Evolutionary conservation across 2,329 filamentous ascomycete genomes (phyloP).

Genomic region (Phialemoniopsis sp.): DNA sequence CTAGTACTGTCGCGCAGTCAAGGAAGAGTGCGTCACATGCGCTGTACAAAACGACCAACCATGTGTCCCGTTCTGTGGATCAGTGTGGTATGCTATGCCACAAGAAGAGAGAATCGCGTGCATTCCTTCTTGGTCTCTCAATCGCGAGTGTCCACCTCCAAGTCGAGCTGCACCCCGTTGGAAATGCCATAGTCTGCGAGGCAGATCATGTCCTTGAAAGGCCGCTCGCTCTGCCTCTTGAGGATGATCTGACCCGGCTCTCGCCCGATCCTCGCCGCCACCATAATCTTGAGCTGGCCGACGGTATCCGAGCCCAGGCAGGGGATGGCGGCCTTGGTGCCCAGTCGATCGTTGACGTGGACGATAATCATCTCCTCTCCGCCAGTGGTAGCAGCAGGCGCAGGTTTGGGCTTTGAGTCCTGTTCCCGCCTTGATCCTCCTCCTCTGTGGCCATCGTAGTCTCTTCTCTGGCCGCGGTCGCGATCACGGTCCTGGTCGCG

Average conservation of each 20-base stretch:
- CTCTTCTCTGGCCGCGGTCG: slow-evolving; percentile 18
- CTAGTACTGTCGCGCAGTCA: too few species aligned
- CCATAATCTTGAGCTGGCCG: slow-evolving; percentile 84
- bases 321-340: slow-evolving; percentile 91
- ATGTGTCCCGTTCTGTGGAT: too few species aligned
- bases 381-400: slow-evolving; percentile 17
- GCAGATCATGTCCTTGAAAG: slow-evolving; percentile 87
- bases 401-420: slow-evolving; percentile 19
- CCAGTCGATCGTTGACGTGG: slow-evolving; percentile 84
- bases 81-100: too few species aligned
- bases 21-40: too few species aligned
- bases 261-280: slow-evolving; percentile 82
- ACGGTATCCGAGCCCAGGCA: slow-evolving; percentile 83
- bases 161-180: slow-evolving; percentile 72
- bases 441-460: slow-evolving; percentile 3
- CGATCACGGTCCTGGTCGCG: slow-evolving; percentile 11
- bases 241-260: slow-evolving; percentile 89
- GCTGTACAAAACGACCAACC: too few species aligned
- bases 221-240: slow-evolving; percentile 85
- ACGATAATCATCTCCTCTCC: slow-evolving; percentile 87
- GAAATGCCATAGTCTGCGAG: slow-evolving; percentile 92
- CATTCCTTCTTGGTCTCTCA: slow-evolving; percentile 25
- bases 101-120: too few species aligned
- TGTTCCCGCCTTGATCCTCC: slow-evolving; percentile 11
- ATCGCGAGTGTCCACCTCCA: slow-evolving; percentile 59